Evolutionary conservation across 345 rosid species (phyloP), one percentile per base, ranked within the genome.

Genomic region (Carallia pectinifolia): DNA sequence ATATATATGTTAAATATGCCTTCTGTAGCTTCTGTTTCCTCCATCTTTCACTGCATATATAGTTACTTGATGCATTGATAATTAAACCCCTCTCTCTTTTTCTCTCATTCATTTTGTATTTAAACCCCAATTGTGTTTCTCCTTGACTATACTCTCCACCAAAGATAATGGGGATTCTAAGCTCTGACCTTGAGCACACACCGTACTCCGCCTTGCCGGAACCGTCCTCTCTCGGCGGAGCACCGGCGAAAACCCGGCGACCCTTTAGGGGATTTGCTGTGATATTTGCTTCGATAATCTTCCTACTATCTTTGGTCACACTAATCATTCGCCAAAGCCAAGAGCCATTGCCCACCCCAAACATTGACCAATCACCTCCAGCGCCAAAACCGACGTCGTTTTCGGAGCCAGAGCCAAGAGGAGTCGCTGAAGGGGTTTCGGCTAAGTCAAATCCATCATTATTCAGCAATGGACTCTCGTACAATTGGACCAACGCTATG

Each of bases 401-500:
- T 54, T 27, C 65, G 1, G 12, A 5, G 61, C 54, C 23, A 50
- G 67, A 27, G 69, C 79, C 88, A 2, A 78, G 87, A 72, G 90
- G 91, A 66, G 82, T 81, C 6, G 78, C 73, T 13, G 79, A 85
- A 70, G 95, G 91, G 0, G 91, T 87, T 38, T 89, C 95, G 0
- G 86, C 89, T 6, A 89, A 87, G 80, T 89, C 93, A n/a, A 79
- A 78, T 65, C 87, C 86, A 27, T 72, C 81, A 6, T 34, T 63
- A 61, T 74, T 64, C 19, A 39, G 18, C 30, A 44, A 70, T 19
- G 37, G 62, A 44, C 62, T 66, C 6, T 79, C 84, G 2, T 85
- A 71, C 67, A 87, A 89, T 73, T 92, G 97, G 97, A 90, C 93
- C 31, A 86, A 86, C 27, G 90, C 90, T 48, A 86, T 90, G 97